Evolutionary conservation across 2,329 filamentous ascomycete species (phyloP), one percentile per base, ranked within the genome.

Genomic region (Neurospora sp.): DNA sequence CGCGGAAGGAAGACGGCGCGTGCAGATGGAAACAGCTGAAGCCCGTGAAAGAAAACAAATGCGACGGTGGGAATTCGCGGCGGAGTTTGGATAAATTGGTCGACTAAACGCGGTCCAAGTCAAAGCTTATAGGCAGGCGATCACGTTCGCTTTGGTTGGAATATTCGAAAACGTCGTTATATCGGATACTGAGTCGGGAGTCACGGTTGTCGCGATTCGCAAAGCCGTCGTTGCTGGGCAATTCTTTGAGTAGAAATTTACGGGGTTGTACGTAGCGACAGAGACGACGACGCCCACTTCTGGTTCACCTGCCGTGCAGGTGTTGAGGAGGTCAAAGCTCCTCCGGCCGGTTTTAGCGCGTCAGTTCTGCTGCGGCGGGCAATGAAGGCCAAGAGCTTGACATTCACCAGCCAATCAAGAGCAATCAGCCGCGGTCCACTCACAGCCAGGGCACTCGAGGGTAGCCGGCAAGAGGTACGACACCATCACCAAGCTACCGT

Each of bases 401-500:
- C 12, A 28, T 62, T 17, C 41, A 23, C 39, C n/a, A 46, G 40
- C 69, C 69, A 70, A 70, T 70, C 66, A 57, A 17, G 23, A 19
- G 10, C 19, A 23, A 33, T 17, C 52, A 62, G 52, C 23, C 28
- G 15, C 52, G 52, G 15, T 8, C 52, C 52, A 36, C 52, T 33
- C 52, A 62, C 52, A 62, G 52, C 52, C 52, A 62, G 52, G 52
- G 28, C 52, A 62, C 23, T 57, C 46, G 46, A 57, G 46, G 46
- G 23, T 62, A 62, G 28, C 52, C 52, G 52, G 52, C 52, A 57
- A 33, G 23, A 62, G n/a, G n/a, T 68, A 43, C 67, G 68, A 69
- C 69, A 71, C 74, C 71, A 73, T 72, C 73, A 73, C 69, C 70
- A 69, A 71, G 66, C 71, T 70, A 66, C 66, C 71, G 67, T 72